Conservation (phyloP, 768 basidiomycete species). For the Pleurotus salmoneostramineus region DNA sequence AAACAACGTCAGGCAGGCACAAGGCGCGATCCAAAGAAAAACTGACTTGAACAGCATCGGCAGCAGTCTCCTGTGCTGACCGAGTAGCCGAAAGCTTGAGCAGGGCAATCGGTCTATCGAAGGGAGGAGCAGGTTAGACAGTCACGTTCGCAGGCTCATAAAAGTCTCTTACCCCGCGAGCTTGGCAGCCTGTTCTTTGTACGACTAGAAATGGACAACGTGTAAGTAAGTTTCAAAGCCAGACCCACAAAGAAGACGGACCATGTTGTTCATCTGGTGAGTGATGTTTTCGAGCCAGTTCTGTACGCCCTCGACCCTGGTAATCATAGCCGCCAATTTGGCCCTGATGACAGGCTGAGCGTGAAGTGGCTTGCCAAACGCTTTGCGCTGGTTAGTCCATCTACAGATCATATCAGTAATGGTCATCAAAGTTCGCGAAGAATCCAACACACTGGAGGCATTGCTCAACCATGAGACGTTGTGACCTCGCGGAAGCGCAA, state of each 20-base stretch:
- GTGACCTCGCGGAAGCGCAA: constrained; percentile 63
- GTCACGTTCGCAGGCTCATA: neutral
- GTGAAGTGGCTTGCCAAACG: constrained; percentile 84
- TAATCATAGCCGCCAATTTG: constrained; percentile 83
- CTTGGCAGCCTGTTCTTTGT: constrained; percentile 71
- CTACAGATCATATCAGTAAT: constrained; percentile 26
- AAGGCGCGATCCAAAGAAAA: neutral
- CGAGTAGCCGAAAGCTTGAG: constrained; percentile 68
- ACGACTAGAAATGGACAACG: constrained; percentile 32
- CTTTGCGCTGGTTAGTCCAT: constrained; percentile 86
- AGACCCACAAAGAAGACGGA: constrained; percentile 10
- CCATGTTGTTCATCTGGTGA: constrained; percentile 85
- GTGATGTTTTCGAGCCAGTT: constrained; percentile 83
- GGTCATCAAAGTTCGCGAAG: neutral
- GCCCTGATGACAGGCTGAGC: constrained; percentile 84
- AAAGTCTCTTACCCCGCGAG: constrained; percentile 58
- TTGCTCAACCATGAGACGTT: constrained; percentile 54
- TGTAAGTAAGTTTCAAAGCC: neutral
- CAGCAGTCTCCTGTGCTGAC: constrained; percentile 59
- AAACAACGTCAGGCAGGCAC: constrained; percentile 4
- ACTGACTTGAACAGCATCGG: constrained; percentile 62
- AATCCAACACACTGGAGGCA: constrained; percentile 43
- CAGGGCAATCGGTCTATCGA: constrained; percentile 57
- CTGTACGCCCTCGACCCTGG: constrained; percentile 62
- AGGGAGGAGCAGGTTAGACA: constrained; percentile 6